Conservation (phyloP, 2,329 filamentous ascomycete genomes). For the Ilyonectria robusta region DNA sequence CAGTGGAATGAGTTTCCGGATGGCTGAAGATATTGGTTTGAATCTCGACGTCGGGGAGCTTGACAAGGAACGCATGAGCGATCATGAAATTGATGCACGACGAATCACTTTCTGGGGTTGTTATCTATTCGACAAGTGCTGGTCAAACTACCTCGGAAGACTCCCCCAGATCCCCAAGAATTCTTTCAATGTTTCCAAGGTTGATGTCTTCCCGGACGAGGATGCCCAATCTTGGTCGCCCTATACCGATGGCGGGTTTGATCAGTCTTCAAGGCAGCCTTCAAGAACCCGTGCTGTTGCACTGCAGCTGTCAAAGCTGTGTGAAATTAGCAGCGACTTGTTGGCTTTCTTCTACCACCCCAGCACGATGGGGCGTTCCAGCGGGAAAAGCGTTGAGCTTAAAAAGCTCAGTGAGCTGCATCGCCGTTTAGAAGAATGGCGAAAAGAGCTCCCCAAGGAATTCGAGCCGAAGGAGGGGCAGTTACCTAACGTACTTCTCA, state of each 20-base stretch:
- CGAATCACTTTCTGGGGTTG: slow-evolving; percentile 98
- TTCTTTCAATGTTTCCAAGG: slow-evolving; percentile 87
- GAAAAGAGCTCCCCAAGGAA: slow-evolving; percentile 84
- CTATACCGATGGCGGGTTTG: slow-evolving; percentile 87
- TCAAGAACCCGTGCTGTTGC: slow-evolving; percentile 86
- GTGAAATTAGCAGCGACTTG: slow-evolving; percentile 94
- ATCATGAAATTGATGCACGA: slow-evolving; percentile 89
- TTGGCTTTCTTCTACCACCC: slow-evolving; percentile 94
- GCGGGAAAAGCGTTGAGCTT: slow-evolving; percentile 85
- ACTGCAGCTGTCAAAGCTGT: slow-evolving; percentile 85
- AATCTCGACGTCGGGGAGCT: slow-evolving; percentile 85
- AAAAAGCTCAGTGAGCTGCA: slow-evolving; percentile 96
- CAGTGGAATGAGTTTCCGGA: slow-evolving; percentile 97
- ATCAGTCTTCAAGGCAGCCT: slow-evolving; percentile 80
- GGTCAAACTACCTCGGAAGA: slow-evolving; percentile 96
- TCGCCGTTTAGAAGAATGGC: slow-evolving; percentile 91
- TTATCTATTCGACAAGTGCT: slow-evolving; percentile 98
- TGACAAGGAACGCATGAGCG: slow-evolving; percentile 73
- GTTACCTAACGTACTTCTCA: slow-evolving; percentile 82
- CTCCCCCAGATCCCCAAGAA: slow-evolving; percentile 87
- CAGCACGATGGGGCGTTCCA: slow-evolving; percentile 71
- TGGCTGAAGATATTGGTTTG: slow-evolving; percentile 94
- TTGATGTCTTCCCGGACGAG: slow-evolving; percentile 91
- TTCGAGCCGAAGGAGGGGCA: slow-evolving; percentile 92
- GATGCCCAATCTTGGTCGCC: slow-evolving; percentile 90